Evolutionary conservation across 2,329 filamentous ascomycete genomes (phyloP).

Genomic region (Botrytis aclada): DNA sequence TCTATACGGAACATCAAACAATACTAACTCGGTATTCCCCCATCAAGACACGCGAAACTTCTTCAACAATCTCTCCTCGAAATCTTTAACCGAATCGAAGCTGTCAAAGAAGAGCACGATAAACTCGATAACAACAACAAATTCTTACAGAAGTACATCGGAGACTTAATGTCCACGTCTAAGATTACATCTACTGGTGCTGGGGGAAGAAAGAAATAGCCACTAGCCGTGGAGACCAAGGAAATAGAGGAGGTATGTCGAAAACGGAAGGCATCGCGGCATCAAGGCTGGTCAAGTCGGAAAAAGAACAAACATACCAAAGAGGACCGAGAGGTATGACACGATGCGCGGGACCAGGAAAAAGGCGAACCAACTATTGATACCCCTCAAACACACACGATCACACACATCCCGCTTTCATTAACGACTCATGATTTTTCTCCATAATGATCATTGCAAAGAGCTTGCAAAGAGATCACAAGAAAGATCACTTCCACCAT

Average conservation of each 20-base stretch:
- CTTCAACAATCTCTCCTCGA: constrained; percentile 86
- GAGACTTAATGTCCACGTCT: constrained; percentile 86
- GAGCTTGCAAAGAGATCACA: constrained; percentile 14
- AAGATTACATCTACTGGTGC: constrained; percentile 58
- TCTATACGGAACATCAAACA: constrained; percentile 16
- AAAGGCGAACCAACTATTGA: constrained; percentile 11
- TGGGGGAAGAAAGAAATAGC: constrained; percentile 33
- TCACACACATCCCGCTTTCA: constrained; percentile 9
- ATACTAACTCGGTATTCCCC: not conserved
- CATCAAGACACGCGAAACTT: constrained; percentile 75
- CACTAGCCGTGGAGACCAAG: constrained; percentile 17
- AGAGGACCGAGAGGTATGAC: constrained; percentile 14
- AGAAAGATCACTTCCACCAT: constrained; percentile 11
- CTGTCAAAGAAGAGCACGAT: constrained; percentile 90
- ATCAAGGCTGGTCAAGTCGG: constrained; percentile 14
- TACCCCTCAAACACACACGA: constrained; percentile 11
- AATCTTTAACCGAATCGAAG: constrained; percentile 90
- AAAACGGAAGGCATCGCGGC: constrained; percentile 15
- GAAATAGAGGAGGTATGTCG: constrained; percentile 16
- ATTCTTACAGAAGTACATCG: constrained; percentile 96
- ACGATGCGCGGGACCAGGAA: constrained; percentile 9
- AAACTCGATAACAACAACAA: constrained; percentile 97
- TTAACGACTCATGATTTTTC: constrained; percentile 17
- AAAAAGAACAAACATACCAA: constrained; percentile 14
- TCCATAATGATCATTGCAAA: constrained; percentile 11